Evolutionary conservation across 768 basidiomycete species (phyloP).

Genomic region (Rhizopogon vinicolor): DNA sequence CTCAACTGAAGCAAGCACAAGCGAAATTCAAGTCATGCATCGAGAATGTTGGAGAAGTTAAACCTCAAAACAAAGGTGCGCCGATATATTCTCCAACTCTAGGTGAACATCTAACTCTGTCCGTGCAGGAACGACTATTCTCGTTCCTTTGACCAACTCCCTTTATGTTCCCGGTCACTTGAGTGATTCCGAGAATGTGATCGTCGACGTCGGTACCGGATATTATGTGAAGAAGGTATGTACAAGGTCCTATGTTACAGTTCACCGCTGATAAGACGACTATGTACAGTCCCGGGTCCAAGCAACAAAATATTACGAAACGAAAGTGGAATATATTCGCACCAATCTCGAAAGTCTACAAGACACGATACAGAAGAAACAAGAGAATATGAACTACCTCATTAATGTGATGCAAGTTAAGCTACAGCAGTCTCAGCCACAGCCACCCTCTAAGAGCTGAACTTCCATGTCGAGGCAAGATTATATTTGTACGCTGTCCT

Average conservation of each 20-base stretch:
- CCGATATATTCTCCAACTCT: neutral
- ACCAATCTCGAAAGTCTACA: constrained; percentile 84
- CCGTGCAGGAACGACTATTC: constrained; percentile 70
- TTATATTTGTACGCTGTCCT: neutral
- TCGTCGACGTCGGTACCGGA: constrained; percentile 94
- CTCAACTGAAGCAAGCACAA: constrained; percentile 90
- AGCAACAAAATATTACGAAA: constrained; percentile 75
- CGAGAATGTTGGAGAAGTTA: constrained; percentile 74
- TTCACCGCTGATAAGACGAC: neutral
- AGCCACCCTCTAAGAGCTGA: neutral
- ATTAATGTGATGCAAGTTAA: constrained; percentile 70
- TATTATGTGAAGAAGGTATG: constrained; percentile 93
- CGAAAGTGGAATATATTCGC: constrained; percentile 79
- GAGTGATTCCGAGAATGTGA: constrained; percentile 76
- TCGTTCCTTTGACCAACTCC: constrained; percentile 92
- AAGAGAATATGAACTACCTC: constrained; percentile 80
- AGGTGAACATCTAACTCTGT: neutral
- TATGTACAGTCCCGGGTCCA: constrained; percentile 70
- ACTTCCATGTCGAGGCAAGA: neutral
- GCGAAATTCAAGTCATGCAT: constrained; percentile 87
- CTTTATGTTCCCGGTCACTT: constrained; percentile 94
- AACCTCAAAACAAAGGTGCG: constrained; percentile 59
- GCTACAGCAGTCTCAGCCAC: constrained; percentile 29
- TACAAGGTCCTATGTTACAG: neutral
- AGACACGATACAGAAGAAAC: constrained; percentile 85